phyloP scores from a whole-genome alignment of 352 stramenopile genomes.

The Phytopythium boreale region DNA sequence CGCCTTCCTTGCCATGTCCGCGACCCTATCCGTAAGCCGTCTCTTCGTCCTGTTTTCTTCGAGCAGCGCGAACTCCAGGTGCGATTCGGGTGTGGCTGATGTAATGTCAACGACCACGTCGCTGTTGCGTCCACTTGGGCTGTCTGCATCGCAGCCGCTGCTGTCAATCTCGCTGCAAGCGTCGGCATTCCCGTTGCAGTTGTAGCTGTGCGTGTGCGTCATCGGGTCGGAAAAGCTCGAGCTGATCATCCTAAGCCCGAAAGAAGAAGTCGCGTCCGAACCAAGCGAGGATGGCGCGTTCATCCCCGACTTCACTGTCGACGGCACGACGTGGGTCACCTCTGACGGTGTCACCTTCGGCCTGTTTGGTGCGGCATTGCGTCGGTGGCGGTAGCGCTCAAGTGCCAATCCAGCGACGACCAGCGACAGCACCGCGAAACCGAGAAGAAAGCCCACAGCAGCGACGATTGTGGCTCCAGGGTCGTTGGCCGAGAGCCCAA shows the following conservation, averaged over 20 bases:
- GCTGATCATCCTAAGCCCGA: background rate
- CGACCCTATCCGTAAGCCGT: background rate
- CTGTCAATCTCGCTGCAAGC: background rate
- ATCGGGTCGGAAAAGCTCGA: background rate
- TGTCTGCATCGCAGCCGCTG: background rate
- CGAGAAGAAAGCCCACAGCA: conserved; percentile 23
- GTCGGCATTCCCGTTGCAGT: background rate
- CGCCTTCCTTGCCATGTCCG: conserved; percentile 1
- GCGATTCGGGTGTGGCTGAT: background rate
- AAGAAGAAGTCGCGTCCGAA: background rate
- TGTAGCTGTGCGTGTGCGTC: background rate
- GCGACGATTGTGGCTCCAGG: conserved; percentile 27
- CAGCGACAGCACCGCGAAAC: conserved; percentile 8
- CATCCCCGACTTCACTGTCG: background rate
- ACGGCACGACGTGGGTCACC: background rate
- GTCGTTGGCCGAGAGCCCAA: conserved; percentile 35
- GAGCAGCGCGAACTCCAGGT: background rate
- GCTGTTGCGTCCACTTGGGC: background rate
- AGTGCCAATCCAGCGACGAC: background rate
- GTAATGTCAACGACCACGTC: background rate
- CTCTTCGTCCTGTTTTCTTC: background rate
- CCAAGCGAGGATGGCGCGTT: background rate
- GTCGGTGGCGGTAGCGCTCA: background rate
- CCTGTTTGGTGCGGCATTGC: background rate
- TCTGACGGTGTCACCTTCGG: background rate